phyloP scores from a whole-genome alignment of 345 rosid genomes.

The Syzygium jambos region DNA sequence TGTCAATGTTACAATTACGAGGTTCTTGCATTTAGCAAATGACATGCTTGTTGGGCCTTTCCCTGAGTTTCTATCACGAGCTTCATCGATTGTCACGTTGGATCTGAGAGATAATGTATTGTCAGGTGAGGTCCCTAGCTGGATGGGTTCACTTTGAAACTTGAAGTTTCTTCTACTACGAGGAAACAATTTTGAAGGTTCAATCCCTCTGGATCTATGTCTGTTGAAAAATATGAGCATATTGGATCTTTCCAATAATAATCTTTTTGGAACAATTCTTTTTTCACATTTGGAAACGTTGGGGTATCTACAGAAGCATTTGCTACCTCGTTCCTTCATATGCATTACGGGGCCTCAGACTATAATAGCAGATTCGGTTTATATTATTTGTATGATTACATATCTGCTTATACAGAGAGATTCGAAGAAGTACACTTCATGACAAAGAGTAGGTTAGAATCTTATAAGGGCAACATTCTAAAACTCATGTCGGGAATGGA shows the following conservation, averaged over 20 bases:
- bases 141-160: not conserved
- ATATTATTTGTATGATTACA: too few species aligned
- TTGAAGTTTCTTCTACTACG: slow-evolving; percentile 1
- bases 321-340: too few species aligned
- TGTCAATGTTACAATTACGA: not conserved
- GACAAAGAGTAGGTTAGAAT: too few species aligned
- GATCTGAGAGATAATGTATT: not conserved
- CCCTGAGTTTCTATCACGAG: not conserved
- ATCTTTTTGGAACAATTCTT: not conserved
- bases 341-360: too few species aligned
- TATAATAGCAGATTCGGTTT: too few species aligned
- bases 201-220: not conserved
- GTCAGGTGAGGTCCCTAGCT: not conserved
- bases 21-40: not conserved
- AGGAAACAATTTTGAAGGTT: not conserved
- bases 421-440: too few species aligned
- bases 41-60: not conserved
- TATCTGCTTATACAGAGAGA: too few species aligned
- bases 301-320: too few species aligned
- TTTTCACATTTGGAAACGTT: not conserved
- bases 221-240: not conserved
- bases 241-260: not conserved
- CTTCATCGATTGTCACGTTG: not conserved
- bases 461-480: too few species aligned
- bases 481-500: too few species aligned